phyloP scores from a whole-genome alignment of 2,329 filamentous ascomycete genomes.

The Coniosporium tulheliwenetii region DNA sequence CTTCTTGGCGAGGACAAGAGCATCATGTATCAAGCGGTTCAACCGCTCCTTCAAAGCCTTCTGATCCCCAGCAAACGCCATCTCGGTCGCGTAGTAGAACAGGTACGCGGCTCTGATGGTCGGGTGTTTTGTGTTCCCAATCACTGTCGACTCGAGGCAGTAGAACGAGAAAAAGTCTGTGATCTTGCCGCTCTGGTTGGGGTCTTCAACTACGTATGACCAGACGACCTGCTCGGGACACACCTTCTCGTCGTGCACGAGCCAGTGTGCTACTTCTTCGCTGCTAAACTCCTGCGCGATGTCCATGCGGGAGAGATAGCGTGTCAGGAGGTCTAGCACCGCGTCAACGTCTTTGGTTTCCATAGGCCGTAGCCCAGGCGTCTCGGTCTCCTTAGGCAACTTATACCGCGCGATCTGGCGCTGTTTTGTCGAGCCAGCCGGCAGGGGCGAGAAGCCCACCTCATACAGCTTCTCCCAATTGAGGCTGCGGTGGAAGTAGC shows the following conservation, averaged over 20 bases:
- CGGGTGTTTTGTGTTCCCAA: conserved; percentile 62
- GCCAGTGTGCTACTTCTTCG: conserved; percentile 78
- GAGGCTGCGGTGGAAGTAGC: conserved; percentile 87
- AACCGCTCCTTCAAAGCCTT: conserved; percentile 63
- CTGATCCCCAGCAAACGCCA: conserved; percentile 45
- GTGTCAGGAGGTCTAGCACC: conserved; percentile 57
- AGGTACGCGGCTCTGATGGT: conserved; percentile 83
- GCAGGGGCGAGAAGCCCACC: conserved; percentile 83
- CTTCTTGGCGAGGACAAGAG: conserved; percentile 74
- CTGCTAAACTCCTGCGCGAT: conserved; percentile 68
- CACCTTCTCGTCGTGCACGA: conserved; percentile 52
- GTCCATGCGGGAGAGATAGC: conserved; percentile 67
- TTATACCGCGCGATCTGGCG: conserved; percentile 78
- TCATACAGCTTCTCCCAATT: conserved; percentile 96
- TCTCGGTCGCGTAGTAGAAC: conserved; percentile 88
- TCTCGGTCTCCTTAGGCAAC: conserved; percentile 58
- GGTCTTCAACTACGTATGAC: conserved; percentile 74
- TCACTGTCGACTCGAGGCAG: conserved; percentile 81
- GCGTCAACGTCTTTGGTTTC: conserved; percentile 60
- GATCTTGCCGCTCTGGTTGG: conserved; percentile 54
- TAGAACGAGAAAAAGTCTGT: conserved; percentile 98
- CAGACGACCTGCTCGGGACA: conserved; percentile 72
- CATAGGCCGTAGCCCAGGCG: conserved; percentile 66
- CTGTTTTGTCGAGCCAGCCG: conserved; percentile 64
- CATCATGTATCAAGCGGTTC: conserved; percentile 67